A percentile compares a stretch with the other conserved stretches of the same genome.
These are phyloP conservation scores for Solanum appendiculatum DNA, from an alignment of 257 asterid species.

Conservation along the genomic window DNA sequence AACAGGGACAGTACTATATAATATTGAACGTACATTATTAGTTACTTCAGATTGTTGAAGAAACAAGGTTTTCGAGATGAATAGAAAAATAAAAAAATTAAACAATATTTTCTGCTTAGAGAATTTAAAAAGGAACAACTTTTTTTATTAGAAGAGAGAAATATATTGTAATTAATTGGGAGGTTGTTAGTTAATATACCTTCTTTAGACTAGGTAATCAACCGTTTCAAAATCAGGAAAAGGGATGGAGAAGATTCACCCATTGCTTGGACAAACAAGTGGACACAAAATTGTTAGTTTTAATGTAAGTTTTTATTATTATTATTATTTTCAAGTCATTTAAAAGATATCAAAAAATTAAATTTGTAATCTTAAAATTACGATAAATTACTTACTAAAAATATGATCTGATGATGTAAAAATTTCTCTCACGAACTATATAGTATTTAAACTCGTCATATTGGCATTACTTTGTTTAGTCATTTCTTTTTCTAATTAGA, in stretches of 20 bases:
- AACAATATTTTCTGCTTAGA: not conserved
- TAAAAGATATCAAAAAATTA: not conserved
- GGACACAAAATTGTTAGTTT: not conserved
- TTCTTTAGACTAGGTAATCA: not conserved
- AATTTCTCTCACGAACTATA: not conserved
- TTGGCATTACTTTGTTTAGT: not conserved
- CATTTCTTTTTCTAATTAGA: not conserved
- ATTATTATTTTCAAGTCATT: no score
- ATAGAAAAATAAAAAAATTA: no score
- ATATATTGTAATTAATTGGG: not conserved
- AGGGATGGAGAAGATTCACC: not conserved
- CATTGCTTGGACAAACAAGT: not conserved
- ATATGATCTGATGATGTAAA: not conserved
- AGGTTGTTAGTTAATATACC: not conserved
- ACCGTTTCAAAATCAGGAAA: not conserved
- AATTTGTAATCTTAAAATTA: not conserved
- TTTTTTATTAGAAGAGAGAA: not conserved
- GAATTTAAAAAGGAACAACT: not conserved
- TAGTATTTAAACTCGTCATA: not conserved
- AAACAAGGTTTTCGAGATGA: not conserved
- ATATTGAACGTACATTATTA: not conserved
- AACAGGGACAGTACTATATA: no score
- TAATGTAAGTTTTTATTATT: no score
- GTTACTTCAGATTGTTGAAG: not conserved
- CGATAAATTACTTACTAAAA: not conserved